phyloP scores from a whole-genome alignment of 306 rosid genomes.

The Hippophae tibetana region DNA sequence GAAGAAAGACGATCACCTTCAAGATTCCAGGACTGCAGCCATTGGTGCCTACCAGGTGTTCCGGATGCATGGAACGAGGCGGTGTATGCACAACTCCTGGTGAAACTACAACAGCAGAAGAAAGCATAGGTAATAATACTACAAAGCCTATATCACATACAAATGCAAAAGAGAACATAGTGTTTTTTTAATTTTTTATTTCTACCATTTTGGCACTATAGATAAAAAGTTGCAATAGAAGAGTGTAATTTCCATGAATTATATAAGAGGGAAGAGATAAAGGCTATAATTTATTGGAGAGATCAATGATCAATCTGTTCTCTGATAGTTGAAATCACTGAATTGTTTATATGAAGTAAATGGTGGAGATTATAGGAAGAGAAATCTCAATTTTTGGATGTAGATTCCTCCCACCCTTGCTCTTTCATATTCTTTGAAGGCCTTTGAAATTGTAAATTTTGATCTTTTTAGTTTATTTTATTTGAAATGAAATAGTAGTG shows the following conservation, averaged over 20 bases:
- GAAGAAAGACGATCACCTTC: constrained; percentile 55
- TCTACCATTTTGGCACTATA: too few species aligned
- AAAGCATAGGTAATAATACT: constrained; percentile 36
- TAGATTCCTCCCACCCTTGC: constrained; percentile 15
- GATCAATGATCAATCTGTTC: neutral
- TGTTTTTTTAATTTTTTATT: too few species aligned
- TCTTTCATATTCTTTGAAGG: constrained; percentile 20
- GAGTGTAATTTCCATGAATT: constrained; percentile 13
- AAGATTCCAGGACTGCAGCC: constrained; percentile 87
- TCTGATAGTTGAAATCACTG: constrained; percentile 3
- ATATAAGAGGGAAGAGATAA: constrained; percentile 7
- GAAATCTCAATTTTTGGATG: constrained; percentile 13
- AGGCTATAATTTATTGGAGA: constrained; percentile 5
- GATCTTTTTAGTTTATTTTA: constrained; percentile 15
- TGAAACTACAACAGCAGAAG: constrained; percentile 39
- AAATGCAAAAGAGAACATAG: too few species aligned
- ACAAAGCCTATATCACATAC: neutral
- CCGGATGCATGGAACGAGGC: constrained; percentile 91
- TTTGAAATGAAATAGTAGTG: constrained; percentile 7
- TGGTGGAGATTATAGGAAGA: constrained; percentile 9
- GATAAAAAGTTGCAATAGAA: neutral
- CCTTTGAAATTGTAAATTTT: constrained; percentile 35
- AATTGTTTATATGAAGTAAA: constrained; percentile 30
- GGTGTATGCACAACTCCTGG: constrained; percentile 58
- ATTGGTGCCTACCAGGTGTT: constrained; percentile 98